Base-by-base conservation (phyloP, 2,329 filamentous ascomycete genomes). In the Mycosphaerelloides madeirae region DNA sequence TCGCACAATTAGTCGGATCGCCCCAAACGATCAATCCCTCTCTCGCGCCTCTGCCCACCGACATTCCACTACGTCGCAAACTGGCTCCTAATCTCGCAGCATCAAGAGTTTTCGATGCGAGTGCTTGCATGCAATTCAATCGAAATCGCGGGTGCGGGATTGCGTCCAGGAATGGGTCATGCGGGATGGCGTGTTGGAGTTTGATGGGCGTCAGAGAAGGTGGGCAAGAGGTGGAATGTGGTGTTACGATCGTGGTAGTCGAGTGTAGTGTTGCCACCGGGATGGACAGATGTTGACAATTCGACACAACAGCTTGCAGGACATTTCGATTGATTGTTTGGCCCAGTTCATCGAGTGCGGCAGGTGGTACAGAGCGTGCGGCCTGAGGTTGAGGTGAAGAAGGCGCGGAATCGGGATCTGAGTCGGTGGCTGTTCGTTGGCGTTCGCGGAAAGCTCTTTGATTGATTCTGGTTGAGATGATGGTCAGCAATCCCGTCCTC, bases 1-100 rank as follows among this genome's bases (percentile, higher is more conserved):
- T 66, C 6, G 54, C 46, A 2, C 61, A 42, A 16, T 59, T 44
- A 61, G 69, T 71, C 7, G 70, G 67, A 16, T 65, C 60, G 7
- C 59, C 58, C 69, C 70, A 73, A 11, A 67, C 63, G 4, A 67
- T 47, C 33, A 66, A 15, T 3, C 65, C 64, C 20, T 50, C 43
- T 22, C 60, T 54, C 31, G 52, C 47, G 46, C 52, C 54, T 16
- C 43, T 41, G 9, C 52, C 58, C 13, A 53, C 38, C 14, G 53
- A 29, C 14, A 52, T 48, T 6, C 60, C 60, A 5, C 56, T 59
- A 6, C 41, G 37, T 12, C 59, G 52, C 16, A 62, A 31, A 18
- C 49, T 54, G 12, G 31, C 42, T 6, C 49, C 48, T 14, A 61
- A 51, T n/a, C 41, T 44, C 9, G 44, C 31, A n/a, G 55, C 50